Evolutionary conservation across 1,284 basidiomycete species (phyloP), one percentile per base, ranked within the genome.

Genomic region (Fomitopsis schrenkii): DNA sequence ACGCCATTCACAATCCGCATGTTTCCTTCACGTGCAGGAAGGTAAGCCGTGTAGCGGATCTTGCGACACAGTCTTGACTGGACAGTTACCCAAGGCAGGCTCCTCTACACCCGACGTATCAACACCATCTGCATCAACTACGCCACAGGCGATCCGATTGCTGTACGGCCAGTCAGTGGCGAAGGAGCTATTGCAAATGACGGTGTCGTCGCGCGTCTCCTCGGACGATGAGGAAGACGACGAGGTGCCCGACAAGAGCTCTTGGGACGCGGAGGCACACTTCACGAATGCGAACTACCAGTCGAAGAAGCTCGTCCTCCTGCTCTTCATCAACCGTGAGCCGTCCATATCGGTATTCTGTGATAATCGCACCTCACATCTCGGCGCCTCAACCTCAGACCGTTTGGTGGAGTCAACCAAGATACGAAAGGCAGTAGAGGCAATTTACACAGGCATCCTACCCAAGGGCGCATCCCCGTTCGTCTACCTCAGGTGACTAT

Each of bases 311-410:
- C 88, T 81, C 57, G 81, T 87, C 0, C 92, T 97, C 70, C 77
- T 99, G 0, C 80, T 98, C n/a, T 99, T 99, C 75, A 98, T 99
- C 72, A 99, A 99, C 71, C 90, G 96, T 97, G 66, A 64, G 91
- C 79, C 5, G 10, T 36, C 6, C 6, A 56, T 33, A 52, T 6
- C 4, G 41, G 4, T 35, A 35, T 14, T 8, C 30, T 26, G 38
- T 26, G 42, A 58, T 12, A 12, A 30, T 42, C n/a, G 10, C 3
- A 35, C 55, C 28, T 8, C 5, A 19, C 2, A 33, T 55, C 19
- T 19, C 17, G 61, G 36, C 57, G 52, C 30, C 45, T 48, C 2
- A 22, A 22, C 22, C 22, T 35, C 41, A 44, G 96, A 98, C 72
- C 93, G 97, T 3, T 81, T 97, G 7, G 97, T 99, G 0, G 97